Percentiles rank a stretch among this genome's conserved stretches.
Conservation (phyloP, 805 yeast species). For the Lipomyces sp. region DNA sequence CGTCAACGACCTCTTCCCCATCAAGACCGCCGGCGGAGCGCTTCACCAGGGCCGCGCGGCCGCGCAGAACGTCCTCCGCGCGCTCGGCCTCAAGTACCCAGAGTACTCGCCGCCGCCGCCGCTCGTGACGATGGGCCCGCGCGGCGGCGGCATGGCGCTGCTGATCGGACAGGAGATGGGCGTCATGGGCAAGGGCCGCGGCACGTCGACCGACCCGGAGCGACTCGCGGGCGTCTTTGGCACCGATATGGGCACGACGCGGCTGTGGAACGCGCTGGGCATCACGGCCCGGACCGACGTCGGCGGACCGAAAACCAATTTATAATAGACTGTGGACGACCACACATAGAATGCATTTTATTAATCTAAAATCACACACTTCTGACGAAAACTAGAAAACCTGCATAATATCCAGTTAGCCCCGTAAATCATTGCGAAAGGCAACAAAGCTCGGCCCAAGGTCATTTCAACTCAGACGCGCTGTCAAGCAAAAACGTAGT, state of each 20-base stretch:
- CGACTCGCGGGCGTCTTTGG: constrained; percentile 3
- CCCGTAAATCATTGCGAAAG: neutral
- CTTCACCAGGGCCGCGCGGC: constrained; percentile 2
- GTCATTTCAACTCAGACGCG: constrained; percentile 14
- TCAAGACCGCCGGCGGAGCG: constrained; percentile 22
- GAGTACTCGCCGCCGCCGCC: constrained; percentile 3
- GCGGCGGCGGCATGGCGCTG: constrained; percentile 15
- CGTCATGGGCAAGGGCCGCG: neutral
- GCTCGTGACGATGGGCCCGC: neutral
- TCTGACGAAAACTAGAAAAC: too few relatives aligned
- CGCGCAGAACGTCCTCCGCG: constrained; percentile 10
- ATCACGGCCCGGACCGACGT: neutral
- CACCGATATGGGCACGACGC: constrained; percentile 11
- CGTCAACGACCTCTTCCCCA: constrained; percentile 16
- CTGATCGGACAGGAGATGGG: constrained; percentile 16
- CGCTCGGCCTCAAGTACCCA: constrained; percentile 1
- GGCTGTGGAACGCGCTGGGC: constrained; percentile 5
- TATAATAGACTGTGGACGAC: too few relatives aligned
- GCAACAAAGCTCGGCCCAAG: too few relatives aligned
- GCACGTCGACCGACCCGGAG: neutral
- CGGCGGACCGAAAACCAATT: too few relatives aligned
- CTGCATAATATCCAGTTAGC: too few relatives aligned
- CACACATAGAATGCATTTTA: too few relatives aligned
- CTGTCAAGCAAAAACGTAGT: constrained; percentile 23
- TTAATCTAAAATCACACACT: too few relatives aligned